Percentiles rank a stretch among this genome's conserved stretches.
phyloP scores from a whole-genome alignment of 2,329 filamentous ascomycete species.

The Penicillium digitatum region DNA sequence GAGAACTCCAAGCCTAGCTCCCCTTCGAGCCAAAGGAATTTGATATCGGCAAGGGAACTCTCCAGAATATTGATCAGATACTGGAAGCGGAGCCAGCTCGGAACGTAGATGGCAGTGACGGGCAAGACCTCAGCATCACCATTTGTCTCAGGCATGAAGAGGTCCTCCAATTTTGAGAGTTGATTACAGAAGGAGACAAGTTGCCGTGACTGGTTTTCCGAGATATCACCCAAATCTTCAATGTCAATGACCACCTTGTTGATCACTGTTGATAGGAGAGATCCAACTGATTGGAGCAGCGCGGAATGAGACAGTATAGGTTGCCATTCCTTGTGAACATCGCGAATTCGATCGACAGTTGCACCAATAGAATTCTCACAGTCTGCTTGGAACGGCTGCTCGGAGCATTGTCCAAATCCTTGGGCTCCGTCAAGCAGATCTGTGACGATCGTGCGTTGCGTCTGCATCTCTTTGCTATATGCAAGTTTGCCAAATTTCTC shows the following conservation, averaged over 20 bases:
- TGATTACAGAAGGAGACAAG: constrained; percentile 56
- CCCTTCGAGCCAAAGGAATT: constrained; percentile 62
- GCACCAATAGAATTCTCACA: constrained; percentile 59
- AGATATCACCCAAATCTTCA: constrained; percentile 61
- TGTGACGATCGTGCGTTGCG: constrained; percentile 58
- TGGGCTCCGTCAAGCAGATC: constrained; percentile 62
- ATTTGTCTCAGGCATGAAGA: constrained; percentile 50
- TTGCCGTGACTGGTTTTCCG: constrained; percentile 58
- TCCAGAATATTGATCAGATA: constrained; percentile 62
- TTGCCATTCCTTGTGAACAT: constrained; percentile 56
- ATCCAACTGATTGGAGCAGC: constrained; percentile 59
- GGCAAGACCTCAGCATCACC: constrained; percentile 38
- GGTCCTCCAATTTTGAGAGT: constrained; percentile 53
- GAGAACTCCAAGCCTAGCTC: constrained; percentile 61
- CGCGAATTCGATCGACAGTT: constrained; percentile 55
- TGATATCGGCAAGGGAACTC: constrained; percentile 61
- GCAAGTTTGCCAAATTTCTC: constrained; percentile 58
- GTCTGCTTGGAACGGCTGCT: constrained; percentile 55
- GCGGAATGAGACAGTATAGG: constrained; percentile 57
- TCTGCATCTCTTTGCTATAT: constrained; percentile 63
- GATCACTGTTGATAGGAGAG: constrained; percentile 54
- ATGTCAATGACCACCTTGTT: constrained; percentile 60
- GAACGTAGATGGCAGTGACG: constrained; percentile 60
- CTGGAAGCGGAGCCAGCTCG: constrained; percentile 63
- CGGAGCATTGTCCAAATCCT: constrained; percentile 58